Percentiles rank a stretch among this genome's conserved stretches.
phyloP scores from a whole-genome alignment of 2,329 filamentous ascomycete genomes.

The Alternaria brassicae region DNA sequence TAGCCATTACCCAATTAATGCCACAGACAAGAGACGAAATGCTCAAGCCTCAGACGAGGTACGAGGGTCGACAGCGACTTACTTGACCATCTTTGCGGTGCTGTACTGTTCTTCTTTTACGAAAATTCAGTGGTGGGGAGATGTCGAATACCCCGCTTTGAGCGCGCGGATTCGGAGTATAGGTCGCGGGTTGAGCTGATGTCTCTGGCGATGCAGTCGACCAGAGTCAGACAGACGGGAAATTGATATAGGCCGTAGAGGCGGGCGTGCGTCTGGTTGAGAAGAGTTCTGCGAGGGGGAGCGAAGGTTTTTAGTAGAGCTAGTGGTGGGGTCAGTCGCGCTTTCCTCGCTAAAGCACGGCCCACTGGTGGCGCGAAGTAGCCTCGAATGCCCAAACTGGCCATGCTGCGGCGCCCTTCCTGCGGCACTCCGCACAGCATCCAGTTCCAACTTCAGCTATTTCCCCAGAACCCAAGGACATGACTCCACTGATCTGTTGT shows the following conservation, averaged over 20 bases:
- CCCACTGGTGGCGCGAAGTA: slow-evolving; percentile 24
- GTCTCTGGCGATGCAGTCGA: slow-evolving; percentile 44
- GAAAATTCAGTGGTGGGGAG: slow-evolving; percentile 47
- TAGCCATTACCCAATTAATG: slow-evolving; percentile 50
- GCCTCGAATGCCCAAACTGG: slow-evolving; percentile 13
- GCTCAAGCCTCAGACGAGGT: background rate
- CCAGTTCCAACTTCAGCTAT: background rate
- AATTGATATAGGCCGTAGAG: slow-evolving; percentile 30
- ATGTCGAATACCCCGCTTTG: slow-evolving; percentile 48
- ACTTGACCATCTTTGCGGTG: slow-evolving; percentile 99
- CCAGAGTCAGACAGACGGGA: slow-evolving; percentile 41
- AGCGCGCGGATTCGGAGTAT: slow-evolving; percentile 30
- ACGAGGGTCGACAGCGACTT: slow-evolving; percentile 61
- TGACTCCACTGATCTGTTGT: background rate
- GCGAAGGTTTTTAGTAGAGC: slow-evolving; percentile 25
- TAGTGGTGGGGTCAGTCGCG: slow-evolving; percentile 25
- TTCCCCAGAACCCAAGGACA: background rate
- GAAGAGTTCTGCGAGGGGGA: slow-evolving; percentile 22
- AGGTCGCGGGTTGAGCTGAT: slow-evolving; percentile 30
- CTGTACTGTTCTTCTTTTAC: slow-evolving; percentile 53
- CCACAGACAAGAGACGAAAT: background rate
- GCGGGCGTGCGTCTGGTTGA: slow-evolving; percentile 27
- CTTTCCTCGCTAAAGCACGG: slow-evolving; percentile 24
- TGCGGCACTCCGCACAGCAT: background rate
- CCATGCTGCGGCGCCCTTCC: slow-evolving; percentile 21